Evolutionary conservation across 1,139 yeast species (phyloP).

Genomic region (Komagataea norvegica): DNA sequence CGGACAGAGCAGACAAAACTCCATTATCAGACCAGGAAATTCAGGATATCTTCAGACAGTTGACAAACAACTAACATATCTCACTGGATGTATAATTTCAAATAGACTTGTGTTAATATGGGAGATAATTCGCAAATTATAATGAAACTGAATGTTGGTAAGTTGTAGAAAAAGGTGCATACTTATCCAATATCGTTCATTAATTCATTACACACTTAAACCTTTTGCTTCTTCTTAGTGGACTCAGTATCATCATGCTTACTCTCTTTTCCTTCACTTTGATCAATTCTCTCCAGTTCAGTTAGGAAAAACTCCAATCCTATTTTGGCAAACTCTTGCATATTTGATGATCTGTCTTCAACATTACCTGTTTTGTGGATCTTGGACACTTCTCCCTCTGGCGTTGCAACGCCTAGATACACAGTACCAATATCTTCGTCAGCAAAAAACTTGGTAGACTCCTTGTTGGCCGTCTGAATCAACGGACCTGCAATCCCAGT

Average conservation of each 20-base stretch:
- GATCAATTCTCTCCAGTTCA: slow-evolving; percentile 26
- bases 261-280: slow-evolving; percentile 17
- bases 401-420: slow-evolving; percentile 68
- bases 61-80: no score
- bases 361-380: slow-evolving; percentile 40
- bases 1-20: no score
- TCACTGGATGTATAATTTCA: no score
- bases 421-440: slow-evolving; percentile 56
- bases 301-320: slow-evolving; percentile 61
- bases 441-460: slow-evolving; percentile 16
- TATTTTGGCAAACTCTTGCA: slow-evolving; percentile 66
- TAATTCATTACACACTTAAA: slow-evolving; percentile 2
- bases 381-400: slow-evolving; percentile 50
- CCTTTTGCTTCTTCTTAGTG: slow-evolving; percentile 13
- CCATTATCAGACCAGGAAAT: no score
- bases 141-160: no score
- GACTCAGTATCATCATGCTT: slow-evolving; percentile 4
- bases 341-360: slow-evolving; percentile 55
- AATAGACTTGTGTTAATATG: no score
- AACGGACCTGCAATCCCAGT: slow-evolving; percentile 88
- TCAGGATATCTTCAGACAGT: no score
- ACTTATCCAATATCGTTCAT: slow-evolving; percentile 2
- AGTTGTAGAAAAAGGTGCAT: background rate
- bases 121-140: no score
- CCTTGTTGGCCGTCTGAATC: slow-evolving; percentile 14